phyloP scores from a whole-genome alignment of 2,329 filamentous ascomycete species.

The Beauveria caledonica region DNA sequence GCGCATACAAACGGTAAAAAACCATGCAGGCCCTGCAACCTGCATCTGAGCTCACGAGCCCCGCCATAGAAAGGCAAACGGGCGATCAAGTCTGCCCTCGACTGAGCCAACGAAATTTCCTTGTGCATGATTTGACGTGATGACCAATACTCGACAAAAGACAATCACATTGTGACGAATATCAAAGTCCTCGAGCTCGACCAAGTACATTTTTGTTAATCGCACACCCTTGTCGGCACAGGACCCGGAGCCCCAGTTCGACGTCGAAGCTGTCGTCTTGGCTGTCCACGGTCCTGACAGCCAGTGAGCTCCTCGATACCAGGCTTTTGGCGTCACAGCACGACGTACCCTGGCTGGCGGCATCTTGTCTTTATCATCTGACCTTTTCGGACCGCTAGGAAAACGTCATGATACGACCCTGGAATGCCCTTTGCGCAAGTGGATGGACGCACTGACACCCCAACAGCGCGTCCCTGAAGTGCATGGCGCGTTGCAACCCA shows the following conservation, averaged over 20 bases:
- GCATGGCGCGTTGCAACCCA: neutral
- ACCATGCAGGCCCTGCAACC: conserved; percentile 4
- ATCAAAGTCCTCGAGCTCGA: no score
- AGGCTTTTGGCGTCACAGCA: neutral
- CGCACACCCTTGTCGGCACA: conserved; percentile 1
- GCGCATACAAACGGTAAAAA: neutral
- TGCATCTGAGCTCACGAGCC: neutral
- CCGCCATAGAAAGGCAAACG: neutral
- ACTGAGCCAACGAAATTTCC: neutral
- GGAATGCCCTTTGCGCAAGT: neutral
- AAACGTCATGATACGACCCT: neutral
- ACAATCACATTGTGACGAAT: neutral
- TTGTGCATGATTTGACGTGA: neutral
- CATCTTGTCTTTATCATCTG: neutral
- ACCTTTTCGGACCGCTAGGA: neutral
- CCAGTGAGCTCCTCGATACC: neutral
- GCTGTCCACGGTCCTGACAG: neutral
- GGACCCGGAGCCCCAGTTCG: neutral
- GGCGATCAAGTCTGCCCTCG: neutral
- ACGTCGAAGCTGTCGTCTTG: neutral
- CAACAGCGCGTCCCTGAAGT: neutral
- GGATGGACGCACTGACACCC: neutral
- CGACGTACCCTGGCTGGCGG: neutral
- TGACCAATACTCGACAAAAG: neutral
- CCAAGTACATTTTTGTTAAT: no score